These are phyloP conservation scores for Carex parvula DNA, from an alignment of 176 grass and related monocot species.

Conservation along the genomic window DNA sequence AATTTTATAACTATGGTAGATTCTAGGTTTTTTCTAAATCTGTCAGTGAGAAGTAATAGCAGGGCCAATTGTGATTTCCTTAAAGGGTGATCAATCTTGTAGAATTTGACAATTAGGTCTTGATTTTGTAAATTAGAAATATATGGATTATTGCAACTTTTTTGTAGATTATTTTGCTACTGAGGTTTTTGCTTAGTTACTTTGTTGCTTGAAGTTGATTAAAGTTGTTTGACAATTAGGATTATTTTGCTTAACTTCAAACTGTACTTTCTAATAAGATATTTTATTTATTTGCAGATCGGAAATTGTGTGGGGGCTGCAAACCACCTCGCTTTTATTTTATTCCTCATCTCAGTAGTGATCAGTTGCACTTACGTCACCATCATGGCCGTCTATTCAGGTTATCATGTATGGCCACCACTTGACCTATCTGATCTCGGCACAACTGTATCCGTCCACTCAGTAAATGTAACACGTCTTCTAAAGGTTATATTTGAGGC, in stretches of 20 bases:
- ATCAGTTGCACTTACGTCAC: conserved; percentile 70
- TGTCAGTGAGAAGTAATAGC: neutral
- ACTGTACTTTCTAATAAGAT: conserved; percentile 1
- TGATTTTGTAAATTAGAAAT: neutral
- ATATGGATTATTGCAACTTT: neutral
- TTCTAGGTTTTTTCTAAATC: neutral
- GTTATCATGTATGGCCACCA: conserved; percentile 70
- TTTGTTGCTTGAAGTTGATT: neutral
- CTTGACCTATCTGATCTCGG: conserved; percentile 38
- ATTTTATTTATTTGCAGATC: conserved; percentile 62
- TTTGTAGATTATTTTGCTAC: neutral
- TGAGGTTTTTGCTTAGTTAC: neutral
- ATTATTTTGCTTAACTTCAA: neutral
- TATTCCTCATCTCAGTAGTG: conserved; percentile 81
- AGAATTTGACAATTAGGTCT: neutral
- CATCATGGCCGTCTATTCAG: conserved; percentile 60
- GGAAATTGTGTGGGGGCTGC: conserved; percentile 85
- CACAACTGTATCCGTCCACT: conserved; percentile 27
- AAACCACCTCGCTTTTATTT: conserved; percentile 74
- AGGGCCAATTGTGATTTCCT: neutral
- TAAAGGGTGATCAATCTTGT: neutral
- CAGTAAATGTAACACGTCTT: conserved; percentile 34
- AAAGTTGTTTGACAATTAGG: neutral
- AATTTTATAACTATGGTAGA: neutral
- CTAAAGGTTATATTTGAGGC: conserved; percentile 44